These are phyloP conservation scores for Scleromitrula shiraiana DNA, from an alignment of 2,329 filamentous ascomycete species.

Conservation along the genomic window DNA sequence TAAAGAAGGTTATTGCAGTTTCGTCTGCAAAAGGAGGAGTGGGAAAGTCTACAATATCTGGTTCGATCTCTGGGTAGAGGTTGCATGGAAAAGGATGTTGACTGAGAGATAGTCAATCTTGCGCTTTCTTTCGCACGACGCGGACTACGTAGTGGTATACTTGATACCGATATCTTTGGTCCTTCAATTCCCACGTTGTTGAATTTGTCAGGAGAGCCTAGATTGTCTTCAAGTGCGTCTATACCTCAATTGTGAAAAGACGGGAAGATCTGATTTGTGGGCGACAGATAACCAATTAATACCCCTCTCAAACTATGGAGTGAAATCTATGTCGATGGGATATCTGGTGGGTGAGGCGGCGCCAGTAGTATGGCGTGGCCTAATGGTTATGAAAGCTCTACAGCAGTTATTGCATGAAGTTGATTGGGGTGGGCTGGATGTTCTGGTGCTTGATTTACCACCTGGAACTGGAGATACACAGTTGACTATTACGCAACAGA, in stretches of 20 bases:
- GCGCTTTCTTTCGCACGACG: conserved; percentile 77
- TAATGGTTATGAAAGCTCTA: conserved; percentile 97
- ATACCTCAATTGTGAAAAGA: background rate
- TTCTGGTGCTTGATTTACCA: conserved; percentile 84
- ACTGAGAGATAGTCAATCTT: conserved; percentile 54
- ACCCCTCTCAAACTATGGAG: conserved; percentile 85
- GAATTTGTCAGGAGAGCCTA: conserved; percentile 70
- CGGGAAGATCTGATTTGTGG: conserved; percentile 19
- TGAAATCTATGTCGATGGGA: conserved; percentile 99
- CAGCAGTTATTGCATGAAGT: conserved; percentile 94
- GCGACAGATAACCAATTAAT: conserved; percentile 66
- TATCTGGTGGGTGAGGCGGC: conserved; percentile 75
- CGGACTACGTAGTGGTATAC: conserved; percentile 75
- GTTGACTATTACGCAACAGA: conserved; percentile 91
- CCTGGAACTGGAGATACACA: conserved; percentile 95
- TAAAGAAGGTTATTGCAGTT: conserved; percentile 90
- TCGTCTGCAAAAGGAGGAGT: conserved; percentile 98
- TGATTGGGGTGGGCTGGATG: conserved; percentile 82
- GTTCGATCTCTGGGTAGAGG: conserved; percentile 36
- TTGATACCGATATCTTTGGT: conserved; percentile 95
- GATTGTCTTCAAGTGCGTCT: conserved; percentile 60
- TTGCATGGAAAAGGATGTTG: background rate
- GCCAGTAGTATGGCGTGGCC: conserved; percentile 87
- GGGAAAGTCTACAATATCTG: conserved; percentile 88
- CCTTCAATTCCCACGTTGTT: conserved; percentile 89